Base-by-base conservation (phyloP, 1,284 basidiomycete genomes). In the Ganoderma multipileum region DNA sequence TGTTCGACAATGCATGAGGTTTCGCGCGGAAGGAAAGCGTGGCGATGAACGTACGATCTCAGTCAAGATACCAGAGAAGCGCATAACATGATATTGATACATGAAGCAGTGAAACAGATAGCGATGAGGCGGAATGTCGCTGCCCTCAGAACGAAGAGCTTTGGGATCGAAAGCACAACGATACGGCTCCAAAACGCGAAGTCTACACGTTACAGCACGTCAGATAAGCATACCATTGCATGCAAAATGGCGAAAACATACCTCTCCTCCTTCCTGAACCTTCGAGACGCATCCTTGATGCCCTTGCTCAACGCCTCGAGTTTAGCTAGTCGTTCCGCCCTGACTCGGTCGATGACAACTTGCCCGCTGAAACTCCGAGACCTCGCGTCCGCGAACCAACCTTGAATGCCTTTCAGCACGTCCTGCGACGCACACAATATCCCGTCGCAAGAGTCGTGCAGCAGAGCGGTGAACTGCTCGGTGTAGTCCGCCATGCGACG, bases 171-270 rank as follows among this genome's bases (percentile, higher is more conserved):
- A 90, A 0, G 87, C 82, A 26, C 84, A 79, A 12, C 85, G 83
- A 75, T 94, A 95, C 0, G 94, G 92, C 64, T 91, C 89, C 1
- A 95, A 78, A 16, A 96, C 86, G 1, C 79, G 78, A 58, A 90
- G 83, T 65, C 93, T 91, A 63, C 20, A 26, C 44, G 2, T 11
- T 41, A 69, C 41, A 54, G 14, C 23, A 38, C 20, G 20, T 42
- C 11, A n/a, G 6, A 4, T 16, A 42, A 38, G 38, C n/a, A 0
- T 3, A n/a, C 38, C 28, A 20, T 7, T 7, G 14, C 23, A 18
- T 2, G 20, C 30, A 58, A 11, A 14, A 23, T 20, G 30, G 14
- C 2, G 3, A 9, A 47, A 1, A 64, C 78, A 39, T n/a, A 90
- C 89, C 91, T 83, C 69, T 83, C 83, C 0, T 84, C 82, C 3